Conservation (phyloP, 495 filamentous ascomycete genomes). For the Neurospora sp. region DNA sequence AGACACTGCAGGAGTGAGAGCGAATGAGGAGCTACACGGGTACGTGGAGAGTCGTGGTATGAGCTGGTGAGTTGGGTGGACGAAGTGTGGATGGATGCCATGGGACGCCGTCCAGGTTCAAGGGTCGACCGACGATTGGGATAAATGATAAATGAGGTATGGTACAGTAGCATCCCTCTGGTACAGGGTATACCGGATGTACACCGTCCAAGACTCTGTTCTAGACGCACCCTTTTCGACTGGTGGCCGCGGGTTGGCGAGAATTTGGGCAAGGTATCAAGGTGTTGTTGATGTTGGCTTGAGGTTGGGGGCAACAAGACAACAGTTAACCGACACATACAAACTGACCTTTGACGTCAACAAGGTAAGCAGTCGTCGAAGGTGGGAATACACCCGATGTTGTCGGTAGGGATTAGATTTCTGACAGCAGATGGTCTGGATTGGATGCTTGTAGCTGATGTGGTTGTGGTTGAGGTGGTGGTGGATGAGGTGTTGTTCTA, state of each 20-base stretch:
- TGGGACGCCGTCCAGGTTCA: not conserved
- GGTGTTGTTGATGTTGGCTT: not conserved
- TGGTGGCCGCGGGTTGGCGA: not conserved
- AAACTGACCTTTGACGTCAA: not conserved
- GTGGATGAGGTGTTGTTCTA: not conserved
- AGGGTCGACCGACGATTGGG: not conserved
- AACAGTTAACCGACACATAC: not conserved
- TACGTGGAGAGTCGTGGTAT: not conserved
- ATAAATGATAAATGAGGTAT: not conserved
- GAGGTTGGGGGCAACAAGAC: not conserved
- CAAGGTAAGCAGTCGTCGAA: not conserved
- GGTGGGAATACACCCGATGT: not conserved
- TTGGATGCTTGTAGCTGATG: not conserved
- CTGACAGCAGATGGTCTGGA: not conserved
- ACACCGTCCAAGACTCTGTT: not conserved
- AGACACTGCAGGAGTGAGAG: not conserved
- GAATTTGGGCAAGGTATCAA: not conserved
- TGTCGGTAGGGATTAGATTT: not conserved
- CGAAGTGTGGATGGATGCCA: not conserved
- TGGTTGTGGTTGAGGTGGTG: not conserved
- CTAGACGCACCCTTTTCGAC: not conserved
- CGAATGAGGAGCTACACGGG: not conserved
- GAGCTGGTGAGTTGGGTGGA: not conserved
- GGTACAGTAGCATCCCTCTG: not conserved
- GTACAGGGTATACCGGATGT: not conserved